A percentile compares a stretch with the other conserved stretches of the same genome.
phyloP scores from a whole-genome alignment of 75 land plant species.

The Pinus tabuliformis region DNA sequence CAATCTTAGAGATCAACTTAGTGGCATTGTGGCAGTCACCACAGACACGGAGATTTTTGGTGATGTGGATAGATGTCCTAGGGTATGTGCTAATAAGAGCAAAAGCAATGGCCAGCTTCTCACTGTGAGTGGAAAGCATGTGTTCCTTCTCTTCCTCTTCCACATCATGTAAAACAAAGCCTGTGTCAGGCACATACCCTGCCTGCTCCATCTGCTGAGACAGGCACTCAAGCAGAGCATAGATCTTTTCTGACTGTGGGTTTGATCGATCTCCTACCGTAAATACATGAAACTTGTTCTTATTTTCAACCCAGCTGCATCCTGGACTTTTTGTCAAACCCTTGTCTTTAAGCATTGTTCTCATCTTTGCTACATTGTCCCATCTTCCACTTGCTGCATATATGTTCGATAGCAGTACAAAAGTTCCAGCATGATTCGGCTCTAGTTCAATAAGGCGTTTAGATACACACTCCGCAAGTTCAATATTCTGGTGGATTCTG shows the following conservation, averaged over 20 bases:
- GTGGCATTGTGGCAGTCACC: conserved; percentile 16
- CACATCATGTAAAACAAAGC: conserved; percentile 8
- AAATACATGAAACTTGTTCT: conserved; percentile 9
- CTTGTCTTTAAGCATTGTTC: conserved; percentile 5
- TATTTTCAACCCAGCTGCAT: conserved; percentile 10
- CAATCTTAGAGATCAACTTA: conserved; percentile 14
- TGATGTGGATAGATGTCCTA: conserved; percentile 11
- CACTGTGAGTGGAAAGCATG: conserved; percentile 16
- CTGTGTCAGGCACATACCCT: conserved; percentile 12
- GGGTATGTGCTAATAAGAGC: conserved; percentile 8
- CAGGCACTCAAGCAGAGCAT: conserved; percentile 9
- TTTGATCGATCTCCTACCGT: conserved; percentile 11
- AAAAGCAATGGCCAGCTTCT: conserved; percentile 18
- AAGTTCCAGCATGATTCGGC: conserved; percentile 8
- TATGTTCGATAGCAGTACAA: conserved; percentile 18
- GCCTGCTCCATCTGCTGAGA: background rate
- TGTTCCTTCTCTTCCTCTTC: conserved; percentile 5
- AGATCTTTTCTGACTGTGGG: conserved; percentile 9
- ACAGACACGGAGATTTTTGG: conserved; percentile 15
- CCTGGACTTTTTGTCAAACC: conserved; percentile 11
- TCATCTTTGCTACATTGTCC: conserved; percentile 6
- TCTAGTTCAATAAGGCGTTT: conserved; percentile 6
- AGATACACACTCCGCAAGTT: background rate
- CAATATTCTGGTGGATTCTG: conserved; percentile 7
- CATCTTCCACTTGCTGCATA: conserved; percentile 19